Percentiles rank a stretch among this genome's conserved stretches.
Evolutionary conservation across 2,329 filamentous ascomycete species (phyloP).

Genomic region (Macrophomina tecta): DNA sequence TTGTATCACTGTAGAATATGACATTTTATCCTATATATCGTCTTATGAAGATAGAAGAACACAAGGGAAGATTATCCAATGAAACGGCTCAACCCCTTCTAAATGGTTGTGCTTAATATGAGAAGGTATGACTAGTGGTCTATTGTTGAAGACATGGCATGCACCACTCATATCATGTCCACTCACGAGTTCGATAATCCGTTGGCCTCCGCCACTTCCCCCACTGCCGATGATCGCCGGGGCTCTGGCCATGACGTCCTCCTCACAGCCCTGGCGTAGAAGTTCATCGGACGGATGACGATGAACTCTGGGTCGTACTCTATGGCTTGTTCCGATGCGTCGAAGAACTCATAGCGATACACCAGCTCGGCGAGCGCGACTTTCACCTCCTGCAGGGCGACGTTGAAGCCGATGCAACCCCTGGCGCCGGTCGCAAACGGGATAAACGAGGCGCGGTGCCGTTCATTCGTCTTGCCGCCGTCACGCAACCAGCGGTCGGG

Average conservation of each 20-base stretch:
- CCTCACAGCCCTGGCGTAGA: conserved; percentile 57
- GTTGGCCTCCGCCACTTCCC: too few species aligned
- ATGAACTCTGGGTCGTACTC: conserved; percentile 65
- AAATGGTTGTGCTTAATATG: too few species aligned
- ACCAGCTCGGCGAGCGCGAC: conserved; percentile 62
- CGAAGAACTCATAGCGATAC: conserved; percentile 61
- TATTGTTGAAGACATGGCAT: too few species aligned
- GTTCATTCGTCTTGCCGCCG: background rate
- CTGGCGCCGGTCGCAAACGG: conserved; percentile 64
- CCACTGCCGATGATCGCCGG: too few species aligned
- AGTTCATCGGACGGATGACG: conserved; percentile 59
- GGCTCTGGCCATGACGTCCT: conserved; percentile 54
- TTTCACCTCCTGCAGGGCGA: conserved; percentile 65
- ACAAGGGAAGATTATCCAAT: too few species aligned
- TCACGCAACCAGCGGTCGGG: background rate
- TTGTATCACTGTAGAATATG: too few species aligned
- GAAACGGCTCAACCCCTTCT: too few species aligned
- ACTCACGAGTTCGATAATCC: too few species aligned
- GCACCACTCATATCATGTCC: too few species aligned
- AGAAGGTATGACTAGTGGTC: too few species aligned
- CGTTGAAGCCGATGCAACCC: conserved; percentile 67
- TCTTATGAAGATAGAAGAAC: too few species aligned
- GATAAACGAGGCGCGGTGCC: conserved; percentile 56
- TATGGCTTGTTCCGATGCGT: conserved; percentile 54
- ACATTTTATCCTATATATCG: too few species aligned